Conservation (phyloP, 192 early-diverging fungal species). For the Podila epicladia region DNA sequence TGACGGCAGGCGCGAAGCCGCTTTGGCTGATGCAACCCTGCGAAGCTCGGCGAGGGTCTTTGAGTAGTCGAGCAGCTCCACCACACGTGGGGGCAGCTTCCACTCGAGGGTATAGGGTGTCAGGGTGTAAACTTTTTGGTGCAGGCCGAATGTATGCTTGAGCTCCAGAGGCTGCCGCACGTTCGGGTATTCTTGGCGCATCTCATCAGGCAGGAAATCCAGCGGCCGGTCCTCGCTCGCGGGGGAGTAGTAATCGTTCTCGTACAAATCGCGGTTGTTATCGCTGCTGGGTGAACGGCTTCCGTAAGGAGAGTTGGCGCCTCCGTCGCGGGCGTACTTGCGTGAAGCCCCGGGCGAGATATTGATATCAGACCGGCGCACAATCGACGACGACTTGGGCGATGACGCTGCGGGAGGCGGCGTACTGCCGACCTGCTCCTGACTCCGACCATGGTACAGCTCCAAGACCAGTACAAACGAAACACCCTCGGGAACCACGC, state of each 20-base stretch:
- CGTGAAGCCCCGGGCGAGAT: slow-evolving; percentile 3
- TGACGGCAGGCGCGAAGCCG: not conserved
- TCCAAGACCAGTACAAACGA: slow-evolving; percentile 43
- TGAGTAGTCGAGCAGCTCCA: slow-evolving; percentile 33
- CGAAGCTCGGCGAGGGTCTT: not conserved
- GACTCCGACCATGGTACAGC: slow-evolving; percentile 39
- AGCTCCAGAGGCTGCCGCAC: slow-evolving; percentile 22
- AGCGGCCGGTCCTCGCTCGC: slow-evolving; percentile 4
- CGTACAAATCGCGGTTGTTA: slow-evolving; percentile 15
- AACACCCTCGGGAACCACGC: slow-evolving; percentile 9
- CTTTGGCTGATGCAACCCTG: not conserved
- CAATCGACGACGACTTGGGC: slow-evolving; percentile 10
- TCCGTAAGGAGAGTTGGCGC: not conserved
- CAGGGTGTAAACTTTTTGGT: slow-evolving; percentile 43
- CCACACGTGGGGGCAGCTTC: slow-evolving; percentile 26
- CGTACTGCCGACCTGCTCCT: slow-evolving; percentile 12
- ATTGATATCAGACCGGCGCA: slow-evolving; percentile 35
- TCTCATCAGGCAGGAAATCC: slow-evolving; percentile 36
- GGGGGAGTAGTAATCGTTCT: slow-evolving; percentile 27
- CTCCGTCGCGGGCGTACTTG: not conserved
- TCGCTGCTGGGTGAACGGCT: not conserved
- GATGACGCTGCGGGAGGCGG: not conserved
- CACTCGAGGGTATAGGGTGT: slow-evolving; percentile 48
- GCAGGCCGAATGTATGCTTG: slow-evolving; percentile 42
- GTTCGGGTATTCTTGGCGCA: slow-evolving; percentile 44